phyloP scores from a whole-genome alignment of 352 stramenopile genomes.

The Thalassiosira allenii region DNA sequence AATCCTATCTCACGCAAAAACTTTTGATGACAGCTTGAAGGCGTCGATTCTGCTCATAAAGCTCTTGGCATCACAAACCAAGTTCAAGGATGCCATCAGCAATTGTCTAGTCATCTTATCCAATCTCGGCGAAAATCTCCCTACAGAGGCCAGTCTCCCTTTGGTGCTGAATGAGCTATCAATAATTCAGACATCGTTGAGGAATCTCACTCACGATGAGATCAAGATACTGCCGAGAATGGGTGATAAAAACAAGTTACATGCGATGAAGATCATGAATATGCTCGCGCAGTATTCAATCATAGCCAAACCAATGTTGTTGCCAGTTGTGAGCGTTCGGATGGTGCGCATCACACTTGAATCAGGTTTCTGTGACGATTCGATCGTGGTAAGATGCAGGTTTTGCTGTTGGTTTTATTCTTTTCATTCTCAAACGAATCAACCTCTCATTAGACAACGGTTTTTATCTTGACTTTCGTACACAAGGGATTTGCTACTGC shows the following conservation, averaged over 20 bases:
- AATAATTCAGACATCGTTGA: neutral
- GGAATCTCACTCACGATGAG: conserved; percentile 1
- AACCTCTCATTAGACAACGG: too few species aligned
- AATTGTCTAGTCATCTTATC: conserved; percentile 21
- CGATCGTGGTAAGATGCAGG: too few species aligned
- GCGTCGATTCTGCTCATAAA: conserved; percentile 13
- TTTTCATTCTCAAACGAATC: too few species aligned
- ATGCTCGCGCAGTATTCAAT: conserved; percentile 13
- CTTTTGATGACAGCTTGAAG: conserved; percentile 32
- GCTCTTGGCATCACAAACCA: conserved; percentile 25
- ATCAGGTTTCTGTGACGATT: conserved; percentile 41
- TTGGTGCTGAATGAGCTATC: conserved; percentile 4
- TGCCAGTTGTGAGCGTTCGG: conserved; percentile 30
- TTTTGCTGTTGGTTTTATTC: too few species aligned
- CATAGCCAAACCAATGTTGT: conserved; percentile 27
- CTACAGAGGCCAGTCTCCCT: conserved; percentile 4
- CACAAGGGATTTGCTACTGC: conserved; percentile 1
- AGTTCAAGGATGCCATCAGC: conserved; percentile 15
- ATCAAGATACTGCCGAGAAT: conserved; percentile 26
- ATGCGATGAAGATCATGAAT: conserved; percentile 48
- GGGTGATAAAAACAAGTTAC: conserved; percentile 16
- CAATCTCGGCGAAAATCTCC: conserved; percentile 20
- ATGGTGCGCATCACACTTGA: conserved; percentile 37
- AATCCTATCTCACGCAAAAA: conserved; percentile 20
- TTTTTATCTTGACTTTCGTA: too few species aligned